Conservation (phyloP, 352 stramenopile species). For the Phytophthora hybrid region DNA sequence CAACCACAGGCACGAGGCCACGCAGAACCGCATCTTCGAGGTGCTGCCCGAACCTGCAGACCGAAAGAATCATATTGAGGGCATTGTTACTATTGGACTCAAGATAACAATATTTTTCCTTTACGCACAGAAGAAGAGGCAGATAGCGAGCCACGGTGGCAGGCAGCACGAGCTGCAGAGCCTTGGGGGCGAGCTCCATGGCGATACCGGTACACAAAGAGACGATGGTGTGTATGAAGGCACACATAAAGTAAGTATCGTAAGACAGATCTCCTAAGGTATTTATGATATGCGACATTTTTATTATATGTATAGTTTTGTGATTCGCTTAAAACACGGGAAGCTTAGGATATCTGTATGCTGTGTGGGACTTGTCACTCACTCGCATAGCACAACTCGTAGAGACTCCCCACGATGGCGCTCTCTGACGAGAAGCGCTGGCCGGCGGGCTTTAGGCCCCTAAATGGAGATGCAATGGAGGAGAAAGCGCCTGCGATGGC, state of each 20-base stretch:
- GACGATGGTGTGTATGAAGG: constrained; percentile 8
- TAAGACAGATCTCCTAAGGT: background rate
- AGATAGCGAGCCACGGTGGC: constrained; percentile 30
- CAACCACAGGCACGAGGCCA: constrained; percentile 52
- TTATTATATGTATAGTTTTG: constrained; percentile 3
- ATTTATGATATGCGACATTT: background rate
- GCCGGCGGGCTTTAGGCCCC: constrained; percentile 1
- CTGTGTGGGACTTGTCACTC: constrained; percentile 22
- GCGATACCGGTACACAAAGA: constrained; percentile 3
- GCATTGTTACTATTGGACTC: no score
- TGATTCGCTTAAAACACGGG: background rate
- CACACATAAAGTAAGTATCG: constrained; percentile 8
- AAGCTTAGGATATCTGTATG: constrained; percentile 25
- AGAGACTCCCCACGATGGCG: constrained; percentile 25
- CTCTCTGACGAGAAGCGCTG: constrained; percentile 33
- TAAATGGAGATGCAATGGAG: constrained; percentile 8
- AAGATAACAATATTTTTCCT: no score
- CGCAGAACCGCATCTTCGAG: constrained; percentile 62
- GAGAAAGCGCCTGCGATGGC: constrained; percentile 35
- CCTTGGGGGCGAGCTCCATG: constrained; percentile 34
- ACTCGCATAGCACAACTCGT: background rate
- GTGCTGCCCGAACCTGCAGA: constrained; percentile 35
- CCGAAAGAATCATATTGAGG: background rate
- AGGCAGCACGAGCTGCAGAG: constrained; percentile 42
- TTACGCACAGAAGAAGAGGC: constrained; percentile 24